Evolutionary conservation across 2,329 filamentous ascomycete species (phyloP).

Genomic region (Cadophora sp.): DNA sequence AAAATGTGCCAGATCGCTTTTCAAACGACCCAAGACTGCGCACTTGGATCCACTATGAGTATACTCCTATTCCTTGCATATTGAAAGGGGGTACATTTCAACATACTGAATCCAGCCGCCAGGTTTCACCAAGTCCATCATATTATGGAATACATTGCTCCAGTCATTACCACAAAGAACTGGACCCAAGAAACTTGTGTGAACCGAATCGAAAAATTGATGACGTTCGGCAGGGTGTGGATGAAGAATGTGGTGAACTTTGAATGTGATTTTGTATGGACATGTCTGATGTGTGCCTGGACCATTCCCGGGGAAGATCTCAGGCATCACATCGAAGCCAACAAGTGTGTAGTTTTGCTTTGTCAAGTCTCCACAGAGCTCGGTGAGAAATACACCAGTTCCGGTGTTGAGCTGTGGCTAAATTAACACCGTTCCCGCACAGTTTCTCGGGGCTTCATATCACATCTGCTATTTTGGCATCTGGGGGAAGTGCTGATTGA

Average conservation of each 20-base stretch:
- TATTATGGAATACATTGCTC: background rate
- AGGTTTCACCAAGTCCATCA: slow-evolving; percentile 2
- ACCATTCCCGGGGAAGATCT: background rate
- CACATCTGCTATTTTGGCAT: slow-evolving; percentile 8
- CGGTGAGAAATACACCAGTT: background rate
- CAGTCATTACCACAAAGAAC: background rate
- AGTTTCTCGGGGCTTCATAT: background rate
- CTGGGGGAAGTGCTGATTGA: background rate
- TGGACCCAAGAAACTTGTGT: slow-evolving; percentile 13
- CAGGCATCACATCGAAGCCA: slow-evolving; percentile 1
- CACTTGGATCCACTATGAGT: background rate
- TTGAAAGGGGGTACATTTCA: background rate
- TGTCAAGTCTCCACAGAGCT: background rate
- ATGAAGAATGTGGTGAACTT: background rate
- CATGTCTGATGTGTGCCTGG: background rate
- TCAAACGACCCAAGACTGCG: background rate
- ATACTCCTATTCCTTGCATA: background rate
- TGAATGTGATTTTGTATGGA: background rate
- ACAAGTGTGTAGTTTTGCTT: background rate
- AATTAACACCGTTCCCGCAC: background rate
- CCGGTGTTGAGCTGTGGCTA: background rate
- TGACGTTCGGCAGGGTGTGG: background rate
- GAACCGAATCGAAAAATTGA: slow-evolving; percentile 3
- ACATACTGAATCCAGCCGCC: slow-evolving; percentile 10
- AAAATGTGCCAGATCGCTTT: background rate